Evolutionary conservation across 257 asterid species (phyloP).

Genomic region (Nicotiana knightiana): DNA sequence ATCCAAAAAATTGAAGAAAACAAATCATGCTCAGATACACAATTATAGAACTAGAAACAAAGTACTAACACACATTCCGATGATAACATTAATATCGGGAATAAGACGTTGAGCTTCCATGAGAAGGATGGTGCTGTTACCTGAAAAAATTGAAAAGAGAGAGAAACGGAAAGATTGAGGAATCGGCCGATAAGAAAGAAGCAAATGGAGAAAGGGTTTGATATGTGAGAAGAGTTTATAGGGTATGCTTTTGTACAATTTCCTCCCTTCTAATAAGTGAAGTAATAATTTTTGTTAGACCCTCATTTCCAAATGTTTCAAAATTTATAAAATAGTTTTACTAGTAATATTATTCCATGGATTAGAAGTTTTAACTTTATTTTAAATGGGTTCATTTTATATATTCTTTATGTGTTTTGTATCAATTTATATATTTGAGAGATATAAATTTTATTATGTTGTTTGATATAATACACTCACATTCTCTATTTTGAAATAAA

Average conservation of each 20-base stretch:
- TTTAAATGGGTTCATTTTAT: too few relatives aligned
- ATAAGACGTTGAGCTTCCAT: background rate
- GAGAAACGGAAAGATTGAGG: background rate
- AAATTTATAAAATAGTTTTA: background rate
- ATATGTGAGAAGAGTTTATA: background rate
- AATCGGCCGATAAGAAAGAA: slow-evolving; percentile 1
- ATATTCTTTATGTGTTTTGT: too few relatives aligned
- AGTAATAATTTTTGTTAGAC: background rate
- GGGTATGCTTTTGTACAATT: background rate
- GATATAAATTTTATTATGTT: too few relatives aligned
- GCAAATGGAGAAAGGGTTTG: background rate
- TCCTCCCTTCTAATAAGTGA: background rate
- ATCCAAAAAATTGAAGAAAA: background rate
- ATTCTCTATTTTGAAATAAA: too few relatives aligned
- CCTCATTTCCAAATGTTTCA: background rate
- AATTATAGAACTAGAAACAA: background rate
- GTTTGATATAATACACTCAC: too few relatives aligned
- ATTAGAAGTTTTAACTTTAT: too few relatives aligned
- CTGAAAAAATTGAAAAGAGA: background rate
- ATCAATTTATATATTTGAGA: too few relatives aligned
- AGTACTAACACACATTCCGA: background rate
- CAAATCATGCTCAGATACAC: background rate
- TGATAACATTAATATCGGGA: background rate
- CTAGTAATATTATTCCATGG: too few relatives aligned
- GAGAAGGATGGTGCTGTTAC: background rate